Evolutionary conservation across 129 eudicot genomes (phyloP).

Genomic region (Apium graveolens): DNA sequence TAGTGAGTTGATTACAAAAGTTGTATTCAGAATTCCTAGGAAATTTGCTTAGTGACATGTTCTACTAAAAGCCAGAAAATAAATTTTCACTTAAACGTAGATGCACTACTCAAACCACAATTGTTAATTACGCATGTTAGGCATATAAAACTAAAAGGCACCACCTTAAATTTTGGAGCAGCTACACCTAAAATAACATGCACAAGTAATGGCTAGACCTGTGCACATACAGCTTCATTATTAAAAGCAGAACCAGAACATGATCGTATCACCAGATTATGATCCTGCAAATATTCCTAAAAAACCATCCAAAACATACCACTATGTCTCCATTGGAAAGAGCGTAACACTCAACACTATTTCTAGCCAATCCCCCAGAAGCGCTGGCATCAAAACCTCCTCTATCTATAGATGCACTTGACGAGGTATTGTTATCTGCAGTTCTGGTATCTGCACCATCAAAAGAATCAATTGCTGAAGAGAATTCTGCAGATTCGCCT

Average conservation of each 20-base stretch:
- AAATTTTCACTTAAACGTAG: neutral
- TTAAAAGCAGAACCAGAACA: neutral
- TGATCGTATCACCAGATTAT: neutral
- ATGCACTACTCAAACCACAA: neutral
- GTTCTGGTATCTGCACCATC: constrained; percentile 32
- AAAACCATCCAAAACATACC: constrained; percentile 57
- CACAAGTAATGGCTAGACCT: neutral
- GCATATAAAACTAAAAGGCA: neutral
- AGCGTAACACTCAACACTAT: constrained; percentile 60
- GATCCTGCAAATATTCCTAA: neutral
- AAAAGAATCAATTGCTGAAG: constrained; percentile 33
- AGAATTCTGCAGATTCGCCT: constrained; percentile 36
- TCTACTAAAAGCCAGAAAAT: neutral
- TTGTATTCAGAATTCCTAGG: neutral
- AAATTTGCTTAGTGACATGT: neutral
- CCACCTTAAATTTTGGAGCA: neutral
- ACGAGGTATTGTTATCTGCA: constrained; percentile 24
- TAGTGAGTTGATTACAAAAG: neutral
- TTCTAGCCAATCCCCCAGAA: constrained; percentile 92
- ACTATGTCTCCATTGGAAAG: constrained; percentile 95
- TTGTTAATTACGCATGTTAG: neutral
- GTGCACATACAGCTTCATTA: neutral
- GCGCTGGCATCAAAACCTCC: constrained; percentile 67
- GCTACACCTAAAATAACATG: neutral
- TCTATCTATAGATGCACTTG: constrained; percentile 54